These are phyloP conservation scores for Phaeosphaeriaceae sp. DNA, from an alignment of 2,329 filamentous ascomycete species.

Conservation along the genomic window DNA sequence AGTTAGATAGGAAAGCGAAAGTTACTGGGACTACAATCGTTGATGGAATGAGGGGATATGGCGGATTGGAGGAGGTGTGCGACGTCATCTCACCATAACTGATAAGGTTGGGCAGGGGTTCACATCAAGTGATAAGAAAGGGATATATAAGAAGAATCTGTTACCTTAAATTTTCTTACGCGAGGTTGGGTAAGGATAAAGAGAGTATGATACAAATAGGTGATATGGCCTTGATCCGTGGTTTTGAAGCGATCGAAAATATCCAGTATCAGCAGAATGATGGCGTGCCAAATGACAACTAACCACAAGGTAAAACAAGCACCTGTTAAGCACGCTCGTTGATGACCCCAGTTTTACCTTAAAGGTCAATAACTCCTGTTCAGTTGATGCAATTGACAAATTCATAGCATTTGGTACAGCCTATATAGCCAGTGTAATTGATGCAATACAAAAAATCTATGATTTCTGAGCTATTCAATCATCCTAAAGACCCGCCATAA, in stretches of 20 bases:
- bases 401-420: background rate
- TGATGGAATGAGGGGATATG: background rate
- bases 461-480: constrained; percentile 1
- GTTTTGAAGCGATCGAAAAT: no score
- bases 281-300: no score
- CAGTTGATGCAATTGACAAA: background rate
- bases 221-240: no score
- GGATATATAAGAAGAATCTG: background rate
- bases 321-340: background rate
- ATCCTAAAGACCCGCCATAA: background rate
- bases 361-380: background rate
- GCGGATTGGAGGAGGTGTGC: background rate
- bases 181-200: background rate
- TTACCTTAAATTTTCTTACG: no score
- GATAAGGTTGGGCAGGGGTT: constrained; percentile 2
- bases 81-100: background rate
- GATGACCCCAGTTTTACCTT: background rate
- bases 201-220: no score
- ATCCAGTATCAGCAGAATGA: background rate
- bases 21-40: background rate
- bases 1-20: background rate
- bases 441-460: constrained; percentile 1
- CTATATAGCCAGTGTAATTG: constrained; percentile 1
- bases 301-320: background rate
- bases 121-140: background rate